phyloP scores from a whole-genome alignment of 1,284 basidiomycete species.

The Ustilago tritici region DNA sequence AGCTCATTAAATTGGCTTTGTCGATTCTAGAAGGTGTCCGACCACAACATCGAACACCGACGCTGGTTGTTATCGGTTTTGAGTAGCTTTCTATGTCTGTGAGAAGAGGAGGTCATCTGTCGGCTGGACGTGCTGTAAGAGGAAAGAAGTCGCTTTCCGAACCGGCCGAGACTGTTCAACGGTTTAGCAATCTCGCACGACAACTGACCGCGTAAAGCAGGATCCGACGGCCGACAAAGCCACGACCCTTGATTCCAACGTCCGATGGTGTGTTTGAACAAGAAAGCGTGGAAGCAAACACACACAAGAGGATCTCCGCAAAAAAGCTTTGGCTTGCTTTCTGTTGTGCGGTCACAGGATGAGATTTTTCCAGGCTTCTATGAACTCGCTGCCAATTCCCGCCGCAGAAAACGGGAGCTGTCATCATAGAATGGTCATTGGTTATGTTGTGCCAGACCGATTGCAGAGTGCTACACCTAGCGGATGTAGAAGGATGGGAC shows the following conservation, averaged over 20 bases:
- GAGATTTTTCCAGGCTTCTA: background rate
- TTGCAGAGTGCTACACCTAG: background rate
- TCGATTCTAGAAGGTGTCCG: background rate
- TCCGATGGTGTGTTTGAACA: too few species aligned
- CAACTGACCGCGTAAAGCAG: background rate
- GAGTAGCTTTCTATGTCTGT: background rate
- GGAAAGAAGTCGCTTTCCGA: slow-evolving; percentile 2
- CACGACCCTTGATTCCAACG: slow-evolving; percentile 19
- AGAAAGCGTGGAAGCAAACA: background rate
- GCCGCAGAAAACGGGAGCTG: background rate
- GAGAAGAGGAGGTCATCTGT: too few species aligned
- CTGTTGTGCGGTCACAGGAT: background rate
- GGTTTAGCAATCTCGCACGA: slow-evolving; percentile 21
- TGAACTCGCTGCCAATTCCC: background rate
- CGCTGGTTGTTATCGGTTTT: background rate
- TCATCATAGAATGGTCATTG: background rate
- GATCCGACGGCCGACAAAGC: slow-evolving; percentile 46
- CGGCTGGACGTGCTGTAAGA: background rate
- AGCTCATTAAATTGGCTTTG: background rate
- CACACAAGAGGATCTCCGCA: background rate
- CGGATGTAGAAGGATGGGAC: background rate
- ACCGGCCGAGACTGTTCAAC: slow-evolving; percentile 20
- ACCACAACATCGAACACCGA: background rate
- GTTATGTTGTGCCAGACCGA: background rate
- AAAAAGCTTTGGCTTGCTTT: background rate